Evolutionary conservation across 805 yeast species (phyloP).

Genomic region (Starmera pachycereana): DNA sequence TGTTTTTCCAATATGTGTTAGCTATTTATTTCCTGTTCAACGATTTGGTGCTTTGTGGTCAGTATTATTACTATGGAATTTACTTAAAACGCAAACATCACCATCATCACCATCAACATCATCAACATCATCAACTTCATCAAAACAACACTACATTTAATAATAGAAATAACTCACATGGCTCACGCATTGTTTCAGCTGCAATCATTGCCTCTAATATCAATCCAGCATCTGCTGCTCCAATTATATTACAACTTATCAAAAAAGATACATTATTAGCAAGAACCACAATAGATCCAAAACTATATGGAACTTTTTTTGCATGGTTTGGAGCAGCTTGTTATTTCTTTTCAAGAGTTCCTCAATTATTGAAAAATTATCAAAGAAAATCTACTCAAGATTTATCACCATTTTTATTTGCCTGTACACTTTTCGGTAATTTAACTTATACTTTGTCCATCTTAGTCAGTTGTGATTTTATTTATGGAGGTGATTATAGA

Average conservation of each 20-base stretch:
- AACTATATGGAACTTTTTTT: slow-evolving; percentile 31
- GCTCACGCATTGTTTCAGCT: slow-evolving; percentile 9
- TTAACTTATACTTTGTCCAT: slow-evolving; percentile 69
- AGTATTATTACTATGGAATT: slow-evolving; percentile 57
- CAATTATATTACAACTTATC: slow-evolving; percentile 1
- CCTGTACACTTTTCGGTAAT: slow-evolving; percentile 73
- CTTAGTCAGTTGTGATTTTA: slow-evolving; percentile 48
- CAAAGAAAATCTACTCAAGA: slow-evolving; percentile 78
- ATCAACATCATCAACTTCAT: slow-evolving; percentile 11
- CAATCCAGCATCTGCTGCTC: slow-evolving; percentile 12
- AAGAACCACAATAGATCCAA: slow-evolving; percentile 1
- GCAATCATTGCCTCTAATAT: slow-evolving; percentile 18
- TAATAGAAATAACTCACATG: not conserved
- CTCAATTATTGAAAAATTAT: slow-evolving; percentile 74
- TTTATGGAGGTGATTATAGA: slow-evolving; percentile 25
- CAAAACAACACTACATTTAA: slow-evolving; percentile 8
- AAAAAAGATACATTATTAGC: slow-evolving; percentile 2
- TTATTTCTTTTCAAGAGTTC: slow-evolving; percentile 71
- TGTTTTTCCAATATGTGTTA: slow-evolving; percentile 69
- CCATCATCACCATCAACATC: slow-evolving; percentile 23
- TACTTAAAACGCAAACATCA: slow-evolving; percentile 20
- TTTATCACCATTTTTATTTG: slow-evolving; percentile 68
- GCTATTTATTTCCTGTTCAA: slow-evolving; percentile 66
- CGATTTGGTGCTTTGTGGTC: slow-evolving; percentile 58
- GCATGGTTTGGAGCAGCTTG: slow-evolving; percentile 78